These are phyloP conservation scores for Mycena crocata DNA, from an alignment of 768 basidiomycete species.

Conservation along the genomic window DNA sequence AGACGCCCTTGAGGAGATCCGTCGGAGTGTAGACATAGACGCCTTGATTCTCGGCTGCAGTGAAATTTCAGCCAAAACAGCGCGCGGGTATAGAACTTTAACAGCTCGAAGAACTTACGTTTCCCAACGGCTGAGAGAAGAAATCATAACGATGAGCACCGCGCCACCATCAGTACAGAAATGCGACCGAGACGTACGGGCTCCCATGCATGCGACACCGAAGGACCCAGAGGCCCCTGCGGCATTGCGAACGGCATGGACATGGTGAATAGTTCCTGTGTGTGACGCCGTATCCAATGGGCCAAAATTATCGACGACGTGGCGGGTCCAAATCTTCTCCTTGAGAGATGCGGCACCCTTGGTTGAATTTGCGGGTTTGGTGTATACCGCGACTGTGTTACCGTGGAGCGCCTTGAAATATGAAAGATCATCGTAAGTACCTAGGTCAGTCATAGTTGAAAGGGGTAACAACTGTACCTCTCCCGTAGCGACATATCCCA, in stretches of 20 bases:
- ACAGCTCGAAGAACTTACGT: background rate
- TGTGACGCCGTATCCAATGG: conserved; percentile 28
- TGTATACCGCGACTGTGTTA: conserved; percentile 13
- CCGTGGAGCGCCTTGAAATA: conserved; percentile 16
- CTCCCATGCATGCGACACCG: conserved; percentile 38
- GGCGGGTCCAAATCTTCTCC: conserved; percentile 34
- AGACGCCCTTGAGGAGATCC: background rate
- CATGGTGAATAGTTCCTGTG: conserved; percentile 40
- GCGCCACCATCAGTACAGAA: background rate
- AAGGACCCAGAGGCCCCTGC: conserved; percentile 28
- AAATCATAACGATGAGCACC: background rate
- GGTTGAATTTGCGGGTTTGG: conserved; percentile 1
- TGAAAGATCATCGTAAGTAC: background rate
- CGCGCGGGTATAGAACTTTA: too few species aligned
- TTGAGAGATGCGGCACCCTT: conserved; percentile 16
- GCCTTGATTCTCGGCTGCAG: conserved; percentile 14
- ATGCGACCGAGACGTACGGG: conserved; percentile 6
- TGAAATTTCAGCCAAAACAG: background rate
- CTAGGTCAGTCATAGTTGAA: too few species aligned
- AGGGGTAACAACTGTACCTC: background rate
- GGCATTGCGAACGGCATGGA: conserved; percentile 21
- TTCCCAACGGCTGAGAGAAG: background rate
- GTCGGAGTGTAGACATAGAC: conserved; percentile 8
- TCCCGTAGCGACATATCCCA: conserved; percentile 6
- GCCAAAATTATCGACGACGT: conserved; percentile 38